Base-by-base conservation (phyloP, 768 basidiomycete species). In the Kwoniella pini region DNA sequence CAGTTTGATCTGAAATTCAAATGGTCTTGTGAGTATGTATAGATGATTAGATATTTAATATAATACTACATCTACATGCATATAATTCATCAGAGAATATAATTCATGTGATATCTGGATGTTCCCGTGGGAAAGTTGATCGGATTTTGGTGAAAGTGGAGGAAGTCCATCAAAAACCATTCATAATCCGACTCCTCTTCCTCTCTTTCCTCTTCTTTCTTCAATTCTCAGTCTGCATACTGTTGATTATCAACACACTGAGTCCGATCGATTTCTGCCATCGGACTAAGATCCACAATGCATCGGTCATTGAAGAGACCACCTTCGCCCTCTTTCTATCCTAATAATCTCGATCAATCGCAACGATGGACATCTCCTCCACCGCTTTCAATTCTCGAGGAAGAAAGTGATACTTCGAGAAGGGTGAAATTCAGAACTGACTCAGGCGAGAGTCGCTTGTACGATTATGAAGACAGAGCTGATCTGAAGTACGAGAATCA, bases 51-150 rank as follows among this genome's bases (percentile, higher is more conserved):
- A 24, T 48, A 26, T n/a, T n/a, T 15, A 48, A 15, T 48, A 22
- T 48, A 50, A 17, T 13, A 50, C 3, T 30, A 50, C 49, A 50
- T 52, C 31, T 42, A 38, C 50, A 52, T 52, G 50, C 50, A 52
- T 52, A 6, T 11, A 38, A 52, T 31, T 15, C 19, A 36, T 19
- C 6, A 13, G 49, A 50, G 26, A 28, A 5, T 13, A 17, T 50
- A 28, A 36, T 15, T 36, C 15, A 38, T 4, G 39, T 30, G 10
- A 40, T 15, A 39, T 21, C 15, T 15, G 19, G 9, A 31, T 7
- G 9, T 28, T 3, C 45, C 54, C 54, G 55, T 57, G 55, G 49
- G 57, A 59, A 42, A 50, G 57, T 36, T 49, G 54, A 55, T 26
- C 9, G 12, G 26, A 22, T 31, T 10, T 7, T 12, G 28, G 15